Base-by-base conservation (phyloP, 108 stramenopile species). In the Skeletonema costatum region DNA sequence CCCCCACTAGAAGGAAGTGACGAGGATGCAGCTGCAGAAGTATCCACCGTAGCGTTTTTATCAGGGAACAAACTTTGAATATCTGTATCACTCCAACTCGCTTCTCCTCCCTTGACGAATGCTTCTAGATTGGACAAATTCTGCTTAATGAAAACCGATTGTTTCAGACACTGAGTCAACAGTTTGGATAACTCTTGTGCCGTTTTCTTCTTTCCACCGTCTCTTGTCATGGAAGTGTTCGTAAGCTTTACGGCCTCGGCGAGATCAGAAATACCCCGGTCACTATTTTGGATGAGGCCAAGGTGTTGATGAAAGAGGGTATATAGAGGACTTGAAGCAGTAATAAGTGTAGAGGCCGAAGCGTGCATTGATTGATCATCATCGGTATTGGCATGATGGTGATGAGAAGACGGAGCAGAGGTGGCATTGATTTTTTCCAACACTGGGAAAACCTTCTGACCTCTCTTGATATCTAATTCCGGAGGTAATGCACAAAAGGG, bases 111-210 rank as follows among this genome's bases (percentile, higher is more conserved):
- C 21, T 66, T 59, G 14, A 65, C 64, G 25, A 64, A 72, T 44
- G 16, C 17, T 68, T 79, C 78, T 59, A 79, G 62, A 39, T 79
- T 79, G 65, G 53, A 65, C 21, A 72, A 60, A 70, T 79, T 79
- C 67, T 79, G 78, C 42, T 71, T 66, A 30, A 79, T 48, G 46
- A 79, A 79, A 3, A 48, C 71, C 25, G 71, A 25, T 59, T 79
- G 78, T 33, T 71, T 67, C 44, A 79, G 51, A 14, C 60, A 61
- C 25, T 36, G 16, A 16, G 53, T 8, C 14, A 72, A 61, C 1
- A 78, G 32, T 38, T 78, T 78, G 51, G 77, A 60, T 19, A 78
- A 65, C 19, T 78, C 77, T 5, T 53, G 64, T 19, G 64, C 41
- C 19, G 71, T 14, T 21, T 13, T 46, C n/a, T 66, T 64, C 64